A percentile compares a stretch with the other conserved stretches of the same genome.
These are phyloP conservation scores for Calocybe gangraenosa DNA, from an alignment of 768 basidiomycete species.

Conservation along the genomic window DNA sequence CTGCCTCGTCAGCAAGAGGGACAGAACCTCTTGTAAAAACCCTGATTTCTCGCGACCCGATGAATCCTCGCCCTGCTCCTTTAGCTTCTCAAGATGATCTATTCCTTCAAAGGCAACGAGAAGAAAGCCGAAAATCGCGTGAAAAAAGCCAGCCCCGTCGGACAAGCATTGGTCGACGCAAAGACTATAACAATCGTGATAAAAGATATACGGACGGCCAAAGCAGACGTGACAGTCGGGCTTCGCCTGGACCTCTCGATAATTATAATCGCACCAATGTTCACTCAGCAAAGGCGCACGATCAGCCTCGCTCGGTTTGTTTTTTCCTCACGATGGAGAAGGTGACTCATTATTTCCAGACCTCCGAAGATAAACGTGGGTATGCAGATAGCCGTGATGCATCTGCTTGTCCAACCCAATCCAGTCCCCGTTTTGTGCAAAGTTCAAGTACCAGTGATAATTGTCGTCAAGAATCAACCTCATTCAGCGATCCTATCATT, in stretches of 20 bases:
- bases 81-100: constrained; percentile 40
- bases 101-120: constrained; percentile 30
- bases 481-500: neutral
- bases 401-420: neutral
- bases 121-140: constrained; percentile 17
- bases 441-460: neutral
- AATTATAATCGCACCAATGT: neutral
- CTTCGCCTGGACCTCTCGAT: too few species aligned
- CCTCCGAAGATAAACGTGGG: constrained; percentile 11
- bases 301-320: constrained; percentile 2
- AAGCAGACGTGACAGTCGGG: constrained; percentile 3
- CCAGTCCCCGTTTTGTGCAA: neutral
- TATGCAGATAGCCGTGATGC: neutral
- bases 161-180: constrained; percentile 2
- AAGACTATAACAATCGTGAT: constrained; percentile 8
- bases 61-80: constrained; percentile 28
- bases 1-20: constrained; percentile 2
- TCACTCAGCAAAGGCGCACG: constrained; percentile 1
- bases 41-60: too few species aligned
- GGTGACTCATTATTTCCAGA: constrained; percentile 2
- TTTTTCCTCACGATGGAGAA: neutral
- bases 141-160: constrained; percentile 4
- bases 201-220: constrained; percentile 5
- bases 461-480: neutral
- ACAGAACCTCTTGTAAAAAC: too few species aligned